Conservation (phyloP, 441 rosid genomes). For the Omphalea diandra region DNA sequence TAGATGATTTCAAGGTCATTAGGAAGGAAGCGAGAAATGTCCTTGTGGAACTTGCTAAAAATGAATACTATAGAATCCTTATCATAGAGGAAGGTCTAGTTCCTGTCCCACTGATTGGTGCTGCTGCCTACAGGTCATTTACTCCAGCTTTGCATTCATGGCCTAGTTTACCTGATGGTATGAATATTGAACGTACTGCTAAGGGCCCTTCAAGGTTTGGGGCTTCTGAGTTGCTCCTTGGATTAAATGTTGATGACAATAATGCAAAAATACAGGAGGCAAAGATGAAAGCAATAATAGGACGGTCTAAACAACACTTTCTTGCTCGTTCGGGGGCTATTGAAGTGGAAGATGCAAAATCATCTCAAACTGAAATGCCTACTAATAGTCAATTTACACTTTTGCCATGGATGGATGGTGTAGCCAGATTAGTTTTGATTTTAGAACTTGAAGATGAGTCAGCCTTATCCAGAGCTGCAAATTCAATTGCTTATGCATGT, state of each 20-base stretch:
- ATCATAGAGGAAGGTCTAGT: conserved; percentile 83
- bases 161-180: conserved; percentile 81
- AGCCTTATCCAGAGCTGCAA: conserved; percentile 69
- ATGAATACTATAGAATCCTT: conserved; percentile 68
- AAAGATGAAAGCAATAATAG: conserved; percentile 68
- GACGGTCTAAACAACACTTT: conserved; percentile 69
- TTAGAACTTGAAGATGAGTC: conserved; percentile 72
- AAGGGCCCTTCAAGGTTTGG: conserved; percentile 63
- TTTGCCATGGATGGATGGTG: conserved; percentile 76
- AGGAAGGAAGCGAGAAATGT: conserved; percentile 70
- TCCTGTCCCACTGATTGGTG: conserved; percentile 75
- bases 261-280: conserved; percentile 57
- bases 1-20: conserved; percentile 48
- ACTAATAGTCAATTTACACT: conserved; percentile 44
- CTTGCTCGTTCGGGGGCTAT: conserved; percentile 82
- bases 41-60: conserved; percentile 75
- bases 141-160: conserved; percentile 67
- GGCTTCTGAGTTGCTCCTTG: conserved; percentile 73
- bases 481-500: conserved; percentile 69
- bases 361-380: conserved; percentile 37
- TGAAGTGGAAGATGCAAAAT: conserved; percentile 56
- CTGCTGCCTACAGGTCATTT: conserved; percentile 64
- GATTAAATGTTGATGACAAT: conserved; percentile 48
- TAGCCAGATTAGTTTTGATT: conserved; percentile 79
- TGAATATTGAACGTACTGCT: conserved; percentile 50